Base-by-base conservation (phyloP, 225 moss, liverwort and hornwort genomes). In the Ulota crispa region DNA sequence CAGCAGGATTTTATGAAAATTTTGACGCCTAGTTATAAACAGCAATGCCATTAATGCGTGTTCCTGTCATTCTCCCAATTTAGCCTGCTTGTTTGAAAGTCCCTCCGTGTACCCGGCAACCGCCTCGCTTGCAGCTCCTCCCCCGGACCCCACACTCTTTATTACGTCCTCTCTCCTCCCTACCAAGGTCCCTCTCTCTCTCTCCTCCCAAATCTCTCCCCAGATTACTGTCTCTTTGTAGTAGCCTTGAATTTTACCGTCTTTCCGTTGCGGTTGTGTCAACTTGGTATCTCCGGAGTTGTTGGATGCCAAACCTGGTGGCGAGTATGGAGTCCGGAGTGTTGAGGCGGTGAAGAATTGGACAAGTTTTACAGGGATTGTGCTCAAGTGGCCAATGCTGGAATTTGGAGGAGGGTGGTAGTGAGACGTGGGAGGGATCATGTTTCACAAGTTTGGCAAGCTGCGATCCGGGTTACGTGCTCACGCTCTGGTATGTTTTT, bases 391-490 rank as follows among this genome's bases (percentile, higher is more conserved):
- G 80, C 80, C 26, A 47, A 70, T 80, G 80, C 71, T 62, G 24
- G 50, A 63, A 72, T 72, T 80, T 52, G 52, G 72, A 32, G 27
- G 19, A 36, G 71, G 19, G 80, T 34, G 52, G 52, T 9, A 15
- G 23, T 72, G 45, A 63, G 21, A 34, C 62, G 39, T 14, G 53
- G 66, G 26, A 64, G 74, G 70, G 62, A 83, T 27, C 72, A 86
- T 86, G 86, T 86, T 82, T 75, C 68, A 75, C 64, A 86, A 79
- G 86, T 75, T 83, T 9, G 37, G 18, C 69, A 86, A 79, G 82
- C 52, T 83, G 57, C 86, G 78, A 73, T 79, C 70, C 3, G 82
- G 73, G 70, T 41, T 74, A 24, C 75, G 74, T n/a, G 47, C 78
- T 36, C 66, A 81, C 30, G 45, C 27, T 68, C 79, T 79, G 86